These are phyloP conservation scores for Clitoria ternatea DNA, from an alignment of 306 rosid genomes.

Conservation along the genomic window DNA sequence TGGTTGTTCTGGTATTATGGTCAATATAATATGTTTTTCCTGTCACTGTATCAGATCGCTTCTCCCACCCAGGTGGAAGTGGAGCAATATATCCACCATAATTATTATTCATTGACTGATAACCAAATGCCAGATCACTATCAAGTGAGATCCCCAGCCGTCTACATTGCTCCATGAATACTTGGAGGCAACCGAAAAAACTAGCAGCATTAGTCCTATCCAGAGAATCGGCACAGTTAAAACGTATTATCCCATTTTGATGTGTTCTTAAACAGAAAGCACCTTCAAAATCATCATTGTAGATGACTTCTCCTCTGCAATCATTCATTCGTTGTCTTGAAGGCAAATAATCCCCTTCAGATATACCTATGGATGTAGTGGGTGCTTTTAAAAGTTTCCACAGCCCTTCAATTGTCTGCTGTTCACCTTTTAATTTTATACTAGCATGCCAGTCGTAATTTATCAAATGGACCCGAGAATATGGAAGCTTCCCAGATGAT, in stretches of 20 bases:
- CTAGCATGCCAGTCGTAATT: constrained; percentile 98
- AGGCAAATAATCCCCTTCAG: constrained; percentile 97
- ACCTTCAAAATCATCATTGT: constrained; percentile 65
- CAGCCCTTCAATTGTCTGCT: constrained; percentile 85
- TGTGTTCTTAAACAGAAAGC: constrained; percentile 89
- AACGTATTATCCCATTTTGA: constrained; percentile 93
- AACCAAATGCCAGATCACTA: constrained; percentile 64
- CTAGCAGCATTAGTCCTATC: constrained; percentile 99
- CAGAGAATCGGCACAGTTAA: constrained; percentile 98
- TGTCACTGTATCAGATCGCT: constrained; percentile 88
- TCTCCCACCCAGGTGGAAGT: constrained; percentile 99
- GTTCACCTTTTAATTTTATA: constrained; percentile 82
- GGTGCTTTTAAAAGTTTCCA: constrained; percentile 88
- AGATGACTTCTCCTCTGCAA: constrained; percentile 83
- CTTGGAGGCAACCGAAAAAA: constrained; percentile 93
- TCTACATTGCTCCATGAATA: constrained; percentile 96
- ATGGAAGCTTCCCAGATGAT: constrained; percentile 72
- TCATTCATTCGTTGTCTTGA: constrained; percentile 70
- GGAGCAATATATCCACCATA: constrained; percentile 86
- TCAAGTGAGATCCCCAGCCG: constrained; percentile 92
- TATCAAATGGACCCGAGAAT: constrained; percentile 67
- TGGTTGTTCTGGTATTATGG: constrained; percentile 95
- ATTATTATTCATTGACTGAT: constrained; percentile 53
- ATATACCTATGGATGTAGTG: constrained; percentile 67
- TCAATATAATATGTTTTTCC: constrained; percentile 88